These are phyloP conservation scores for Nasturtium officinale DNA, from an alignment of 345 rosid species.

Conservation along the genomic window DNA sequence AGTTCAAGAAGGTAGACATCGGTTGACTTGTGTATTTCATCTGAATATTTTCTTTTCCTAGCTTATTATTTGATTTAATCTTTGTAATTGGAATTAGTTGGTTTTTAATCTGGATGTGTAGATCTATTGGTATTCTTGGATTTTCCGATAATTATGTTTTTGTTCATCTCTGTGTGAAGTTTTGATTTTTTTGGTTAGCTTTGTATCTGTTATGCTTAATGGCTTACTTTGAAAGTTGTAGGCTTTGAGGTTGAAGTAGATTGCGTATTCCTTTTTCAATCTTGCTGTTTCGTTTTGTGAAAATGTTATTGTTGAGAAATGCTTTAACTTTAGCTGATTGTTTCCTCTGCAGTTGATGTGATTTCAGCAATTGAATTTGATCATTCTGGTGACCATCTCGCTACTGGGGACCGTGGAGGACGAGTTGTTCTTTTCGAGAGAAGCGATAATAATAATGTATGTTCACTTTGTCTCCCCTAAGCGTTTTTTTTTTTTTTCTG, in stretches of 20 bases:
- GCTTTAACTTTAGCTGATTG: constrained; percentile 28
- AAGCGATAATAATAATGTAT: constrained; percentile 67
- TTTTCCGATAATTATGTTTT: constrained; percentile 6
- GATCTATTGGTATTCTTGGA: constrained; percentile 24
- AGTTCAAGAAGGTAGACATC: constrained; percentile 79
- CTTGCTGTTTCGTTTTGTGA: background rate
- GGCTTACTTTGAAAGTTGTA: background rate
- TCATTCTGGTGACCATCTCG: constrained; percentile 78
- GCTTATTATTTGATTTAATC: constrained; percentile 26
- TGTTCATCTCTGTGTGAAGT: constrained; percentile 4
- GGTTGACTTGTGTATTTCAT: constrained; percentile 2
- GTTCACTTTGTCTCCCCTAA: constrained; percentile 30
- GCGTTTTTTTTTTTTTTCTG: constrained; percentile 17
- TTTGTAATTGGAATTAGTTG: constrained; percentile 35
- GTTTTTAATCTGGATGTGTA: constrained; percentile 18
- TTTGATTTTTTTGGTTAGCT: constrained; percentile 19
- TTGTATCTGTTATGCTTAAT: constrained; percentile 9
- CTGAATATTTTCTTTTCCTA: background rate
- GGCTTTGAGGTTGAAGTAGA: background rate
- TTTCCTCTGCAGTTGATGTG: constrained; percentile 74
- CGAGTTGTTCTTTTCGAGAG: constrained; percentile 95
- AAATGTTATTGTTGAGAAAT: constrained; percentile 16
- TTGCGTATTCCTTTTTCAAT: background rate
- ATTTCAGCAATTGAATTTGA: constrained; percentile 91
- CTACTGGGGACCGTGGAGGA: constrained; percentile 98